Conservation (phyloP, 805 yeast species). For the Yarrowia sp. region DNA sequence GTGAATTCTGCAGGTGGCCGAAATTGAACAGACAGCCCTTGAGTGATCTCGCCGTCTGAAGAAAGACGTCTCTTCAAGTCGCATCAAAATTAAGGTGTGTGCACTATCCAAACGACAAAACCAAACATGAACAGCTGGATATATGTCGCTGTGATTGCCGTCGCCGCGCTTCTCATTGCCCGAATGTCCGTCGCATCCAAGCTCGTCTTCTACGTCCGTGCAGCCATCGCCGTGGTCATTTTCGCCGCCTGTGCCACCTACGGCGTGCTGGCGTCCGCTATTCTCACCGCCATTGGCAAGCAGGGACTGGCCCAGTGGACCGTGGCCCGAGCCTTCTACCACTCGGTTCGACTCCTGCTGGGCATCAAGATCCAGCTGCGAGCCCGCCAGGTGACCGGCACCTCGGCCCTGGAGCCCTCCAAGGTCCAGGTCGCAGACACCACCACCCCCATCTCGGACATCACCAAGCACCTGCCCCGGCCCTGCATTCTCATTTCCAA, state of each 20-base stretch:
- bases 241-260: slow-evolving; percentile 39
- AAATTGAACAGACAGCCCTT: too few relatives aligned
- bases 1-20: too few relatives aligned
- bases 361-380: slow-evolving; percentile 75
- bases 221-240: slow-evolving; percentile 30
- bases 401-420: slow-evolving; percentile 15
- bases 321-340: slow-evolving; percentile 83
- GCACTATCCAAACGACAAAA: not conserved
- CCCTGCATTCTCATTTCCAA: slow-evolving; percentile 87
- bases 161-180: slow-evolving; percentile 7
- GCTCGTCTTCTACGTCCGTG: slow-evolving; percentile 33
- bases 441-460: slow-evolving; percentile 18
- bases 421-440: slow-evolving; percentile 4
- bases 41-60: too few relatives aligned
- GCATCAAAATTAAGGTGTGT: slow-evolving; percentile 24
- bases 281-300: slow-evolving; percentile 72
- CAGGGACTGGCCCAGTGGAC: slow-evolving; percentile 85
- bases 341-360: slow-evolving; percentile 63
- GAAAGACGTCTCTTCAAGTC: too few relatives aligned
- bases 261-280: slow-evolving; percentile 79
- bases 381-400: slow-evolving; percentile 64
- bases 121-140: slow-evolving; percentile 39
- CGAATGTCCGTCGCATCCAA: slow-evolving; percentile 36
- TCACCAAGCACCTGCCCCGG: slow-evolving; percentile 42
- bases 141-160: slow-evolving; percentile 32